Evolutionary conservation across 129 eudicot species (phyloP), one percentile per base, ranked within the genome.

Genomic region (Centella asiatica): DNA sequence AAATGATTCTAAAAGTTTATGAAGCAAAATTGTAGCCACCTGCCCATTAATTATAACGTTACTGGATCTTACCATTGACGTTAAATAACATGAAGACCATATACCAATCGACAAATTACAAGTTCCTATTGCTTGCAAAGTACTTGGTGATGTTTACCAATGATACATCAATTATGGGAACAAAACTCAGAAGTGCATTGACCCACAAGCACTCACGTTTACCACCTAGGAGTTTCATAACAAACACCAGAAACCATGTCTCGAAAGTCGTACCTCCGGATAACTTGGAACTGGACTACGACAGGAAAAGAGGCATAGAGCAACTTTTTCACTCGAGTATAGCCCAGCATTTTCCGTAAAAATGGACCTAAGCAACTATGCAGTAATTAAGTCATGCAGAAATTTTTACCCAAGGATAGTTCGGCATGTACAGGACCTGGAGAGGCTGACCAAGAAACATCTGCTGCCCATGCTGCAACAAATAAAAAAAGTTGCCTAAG

Each of bases 371-470:
- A n/a, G n/a, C n/a, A n/a, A n/a, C n/a, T n/a, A n/a, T n/a, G n/a
- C n/a, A n/a, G n/a, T n/a, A n/a, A n/a, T n/a, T n/a, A n/a, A n/a
- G n/a, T n/a, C n/a, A n/a, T n/a, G n/a, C n/a, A n/a, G n/a, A n/a
- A n/a, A n/a, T n/a, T n/a, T n/a, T 85, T 78, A 93, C 99, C 39
- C 81, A 58, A 57, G 95, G 88, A 76, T 82, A 93, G 22, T 81
- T 61, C 36, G 86, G 99, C 92, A 87, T 87, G 85, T 93, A 93
- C 49, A 84, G 59, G 44, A 93, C 80, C 71, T 76, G 96, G 39
- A 83, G 81, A 24, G 83, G 96, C 69, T 87, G 99, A 65, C 94
- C 84, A 55, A 82, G 70, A 65, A 81, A 65, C 99, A 93, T 87
- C 78, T 80, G 99, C 74, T 87, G 99, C 44, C 89, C 92, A 64